Evolutionary conservation across 371 early-diverging fungal genomes (phyloP).

Genomic region (Haplosporangium sp.): DNA sequence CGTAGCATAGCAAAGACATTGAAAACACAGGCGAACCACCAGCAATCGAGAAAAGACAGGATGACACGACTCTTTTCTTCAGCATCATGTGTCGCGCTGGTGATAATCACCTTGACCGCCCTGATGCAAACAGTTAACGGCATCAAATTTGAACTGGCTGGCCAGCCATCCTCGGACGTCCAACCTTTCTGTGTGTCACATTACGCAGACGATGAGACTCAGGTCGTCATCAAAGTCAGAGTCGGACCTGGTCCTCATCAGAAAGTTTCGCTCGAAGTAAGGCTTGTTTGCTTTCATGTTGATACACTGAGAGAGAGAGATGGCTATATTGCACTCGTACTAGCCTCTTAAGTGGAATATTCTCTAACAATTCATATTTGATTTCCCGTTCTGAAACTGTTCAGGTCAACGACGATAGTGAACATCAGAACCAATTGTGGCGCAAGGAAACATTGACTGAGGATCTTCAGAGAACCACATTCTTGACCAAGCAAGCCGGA

Average conservation of each 20-base stretch:
- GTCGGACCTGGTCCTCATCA: slow-evolving; percentile 76
- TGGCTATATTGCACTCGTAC: not conserved
- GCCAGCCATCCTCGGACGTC: slow-evolving; percentile 57
- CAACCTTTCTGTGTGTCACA: slow-evolving; percentile 76
- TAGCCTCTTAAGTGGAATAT: not conserved
- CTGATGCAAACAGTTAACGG: slow-evolving; percentile 52
- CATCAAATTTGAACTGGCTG: slow-evolving; percentile 82
- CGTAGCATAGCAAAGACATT: slow-evolving; percentile 2
- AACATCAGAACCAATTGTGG: slow-evolving; percentile 72
- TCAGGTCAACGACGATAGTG: slow-evolving; percentile 75
- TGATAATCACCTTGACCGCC: slow-evolving; percentile 8
- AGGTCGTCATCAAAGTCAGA: slow-evolving; percentile 77
- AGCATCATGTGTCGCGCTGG: slow-evolving; percentile 24
- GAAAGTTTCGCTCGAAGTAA: slow-evolving; percentile 77
- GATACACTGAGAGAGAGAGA: no score
- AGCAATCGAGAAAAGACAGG: slow-evolving; percentile 3
- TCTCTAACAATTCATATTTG: no score
- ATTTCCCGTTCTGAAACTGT: not conserved
- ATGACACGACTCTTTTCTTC: slow-evolving; percentile 26
- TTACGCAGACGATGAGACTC: slow-evolving; percentile 76
- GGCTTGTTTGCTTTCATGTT: not conserved
- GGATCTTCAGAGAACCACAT: slow-evolving; percentile 62
- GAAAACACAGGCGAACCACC: not conserved
- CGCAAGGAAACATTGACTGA: slow-evolving; percentile 66
- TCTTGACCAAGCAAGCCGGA: slow-evolving; percentile 85